Evolutionary conservation across 2,329 filamentous ascomycete species (phyloP).

Genomic region (Verticillium dahliae): DNA sequence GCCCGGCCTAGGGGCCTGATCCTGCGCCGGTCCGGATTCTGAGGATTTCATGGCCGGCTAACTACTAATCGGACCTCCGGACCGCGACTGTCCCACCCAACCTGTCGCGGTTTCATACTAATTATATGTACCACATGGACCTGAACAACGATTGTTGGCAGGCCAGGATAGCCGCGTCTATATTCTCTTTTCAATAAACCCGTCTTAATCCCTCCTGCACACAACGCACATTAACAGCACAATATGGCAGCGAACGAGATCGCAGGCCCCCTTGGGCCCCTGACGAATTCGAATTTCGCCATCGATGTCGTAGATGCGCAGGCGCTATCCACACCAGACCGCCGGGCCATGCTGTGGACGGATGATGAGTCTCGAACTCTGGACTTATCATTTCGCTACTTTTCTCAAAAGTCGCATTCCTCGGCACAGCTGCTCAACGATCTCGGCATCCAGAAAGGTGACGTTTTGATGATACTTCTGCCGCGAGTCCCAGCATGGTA

Average conservation of each 20-base stretch:
- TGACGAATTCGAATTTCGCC: background rate
- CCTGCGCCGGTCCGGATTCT: too few species aligned
- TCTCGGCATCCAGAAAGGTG: background rate
- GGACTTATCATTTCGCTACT: background rate
- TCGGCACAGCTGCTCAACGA: background rate
- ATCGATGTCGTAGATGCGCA: slow-evolving; percentile 1
- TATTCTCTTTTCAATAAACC: too few species aligned
- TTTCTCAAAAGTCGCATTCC: background rate
- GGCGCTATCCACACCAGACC: background rate
- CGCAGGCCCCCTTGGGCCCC: background rate
- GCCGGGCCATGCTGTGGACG: background rate
- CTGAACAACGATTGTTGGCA: too few species aligned
- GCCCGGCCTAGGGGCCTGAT: too few species aligned
- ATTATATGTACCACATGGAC: too few species aligned
- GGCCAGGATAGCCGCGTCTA: too few species aligned
- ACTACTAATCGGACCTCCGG: too few species aligned
- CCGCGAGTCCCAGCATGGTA: background rate
- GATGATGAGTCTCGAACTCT: background rate
- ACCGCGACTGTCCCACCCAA: too few species aligned
- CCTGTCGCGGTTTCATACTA: too few species aligned
- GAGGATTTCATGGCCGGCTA: too few species aligned
- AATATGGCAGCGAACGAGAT: background rate
- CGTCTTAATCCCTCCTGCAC: too few species aligned
- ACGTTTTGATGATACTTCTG: background rate
- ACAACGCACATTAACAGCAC: too few species aligned